Evolutionary conservation across 805 yeast genomes (phyloP).

Genomic region (Pichia membranifaciens): DNA sequence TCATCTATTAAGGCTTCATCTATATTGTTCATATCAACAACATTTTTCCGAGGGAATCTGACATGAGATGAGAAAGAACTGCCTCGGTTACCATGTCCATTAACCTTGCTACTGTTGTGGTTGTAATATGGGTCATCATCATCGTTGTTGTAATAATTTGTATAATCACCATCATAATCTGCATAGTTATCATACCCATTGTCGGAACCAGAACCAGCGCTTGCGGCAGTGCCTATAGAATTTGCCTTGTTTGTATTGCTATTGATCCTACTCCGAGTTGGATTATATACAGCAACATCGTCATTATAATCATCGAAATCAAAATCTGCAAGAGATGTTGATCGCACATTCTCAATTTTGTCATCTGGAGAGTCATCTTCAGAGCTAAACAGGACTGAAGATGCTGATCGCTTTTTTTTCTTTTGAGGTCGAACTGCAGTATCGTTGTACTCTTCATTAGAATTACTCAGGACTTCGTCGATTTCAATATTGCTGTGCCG

Average conservation of each 20-base stretch:
- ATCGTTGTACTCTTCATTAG: constrained; percentile 6
- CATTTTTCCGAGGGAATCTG: background rate
- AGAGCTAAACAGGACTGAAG: constrained; percentile 3
- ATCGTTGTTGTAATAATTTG: background rate
- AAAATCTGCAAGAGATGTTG: background rate
- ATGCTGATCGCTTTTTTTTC: constrained; percentile 2
- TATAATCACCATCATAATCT: constrained; percentile 5
- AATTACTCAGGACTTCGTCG: background rate
- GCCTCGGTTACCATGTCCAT: background rate
- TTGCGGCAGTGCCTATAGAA: background rate
- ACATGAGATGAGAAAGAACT: constrained; percentile 1
- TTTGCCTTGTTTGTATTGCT: background rate
- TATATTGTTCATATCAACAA: constrained; percentile 2
- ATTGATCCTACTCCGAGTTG: background rate
- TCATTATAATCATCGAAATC: constrained; percentile 4
- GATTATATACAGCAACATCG: constrained; percentile 7
- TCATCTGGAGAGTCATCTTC: constrained; percentile 4
- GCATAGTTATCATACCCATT: constrained; percentile 4
- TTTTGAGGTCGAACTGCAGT: background rate
- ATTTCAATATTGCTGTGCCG: background rate
- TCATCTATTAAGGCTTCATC: constrained; percentile 6
- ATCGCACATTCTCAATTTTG: background rate
- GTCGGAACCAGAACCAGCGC: background rate
- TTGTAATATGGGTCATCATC: constrained; percentile 3
- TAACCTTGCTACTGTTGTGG: background rate